Evolutionary conservation across 495 filamentous ascomycete species (phyloP), one percentile per base, ranked within the genome.

Genomic region (Podospora pseudocomata): DNA sequence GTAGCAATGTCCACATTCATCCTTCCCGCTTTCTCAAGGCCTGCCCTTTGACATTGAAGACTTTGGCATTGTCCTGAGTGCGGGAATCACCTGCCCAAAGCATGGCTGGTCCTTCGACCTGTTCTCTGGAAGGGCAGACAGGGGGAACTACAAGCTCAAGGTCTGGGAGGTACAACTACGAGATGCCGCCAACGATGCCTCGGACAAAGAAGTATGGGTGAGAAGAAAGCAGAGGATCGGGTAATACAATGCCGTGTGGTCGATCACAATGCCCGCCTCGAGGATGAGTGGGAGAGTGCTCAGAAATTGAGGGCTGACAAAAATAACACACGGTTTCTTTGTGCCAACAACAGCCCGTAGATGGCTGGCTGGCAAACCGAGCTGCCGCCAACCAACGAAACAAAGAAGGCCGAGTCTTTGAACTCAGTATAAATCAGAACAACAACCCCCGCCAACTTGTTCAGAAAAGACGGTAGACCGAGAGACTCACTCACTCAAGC

Each of bases 41-140:
- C 82, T 69, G 18, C 78, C 87, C 3, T 88, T 88, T 66, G 87
- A 89, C 44, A 89, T 89, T 68, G 87, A 89, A 67, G 86, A 89
- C 70, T 89, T 88, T 66, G 86, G 86, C 13, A 71, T 83, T 28
- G 75, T 76, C 15, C 67, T 83, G 60, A 83, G 81, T 66, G 77
- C 82, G 2, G 86, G 86, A 0, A 75, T 89, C 18, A 85, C 83
- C 6, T 89, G 86, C 70, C 85, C 86, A 1, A 87, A 88, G 70
- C 86, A 89, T 68, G 81, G 77, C 53, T 89, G 86, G 86, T 86
- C 86, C 0, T 88, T 88, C 73, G 86, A 89, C 72, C 69, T 89
- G 27, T 83, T 84, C 65, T 82, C 86, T 0, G 86, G 86, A 3
- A 75, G 76, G 67, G 79, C 79, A 4, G 86, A 89, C 66, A 82